Base-by-base conservation (phyloP, 2,329 filamentous ascomycete genomes). In the Hymenotorrendiella dingleyae region DNA sequence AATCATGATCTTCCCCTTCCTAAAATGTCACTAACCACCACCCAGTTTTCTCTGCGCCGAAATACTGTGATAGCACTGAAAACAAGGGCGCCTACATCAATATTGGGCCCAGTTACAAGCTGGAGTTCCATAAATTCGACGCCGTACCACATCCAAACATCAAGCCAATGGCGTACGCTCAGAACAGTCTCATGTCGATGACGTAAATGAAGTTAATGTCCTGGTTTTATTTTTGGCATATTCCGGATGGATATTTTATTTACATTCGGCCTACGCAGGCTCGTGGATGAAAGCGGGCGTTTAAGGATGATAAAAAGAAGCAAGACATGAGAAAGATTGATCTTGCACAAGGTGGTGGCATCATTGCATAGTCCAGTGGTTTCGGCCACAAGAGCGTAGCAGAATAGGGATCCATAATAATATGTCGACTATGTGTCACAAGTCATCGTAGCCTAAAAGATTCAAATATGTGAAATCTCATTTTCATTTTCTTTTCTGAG, bases 1-100 rank as follows among this genome's bases (percentile, higher is more conserved):
- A 65, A 37, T 9, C 33, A 30, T 36, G 22, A 42, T 12, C 19
- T 33, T 22, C 28, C 14, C 14, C 16, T 23, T 35, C 14, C 7
- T 30, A 12, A 21, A 40, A 5, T 7, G 16, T 24, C 3, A 64
- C 53, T 50, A 46, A 46, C 26, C 7, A 36, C 4, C 24, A 24
- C 36, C 21, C 44, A 81, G 93, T 98, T 55, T 98, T 98, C 73
- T 97, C 91, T 29, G 93, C 93, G 20, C 93, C 93, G 28, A 94
- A 82, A 66, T 98, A 98, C 66, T 98, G 93, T 67, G 93, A 98
- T 63, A 88, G 88, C 57, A 97, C 93, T 1, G 91, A 95, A 70
- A 98, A 98, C 69, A 93, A 90, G 70, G 93, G 93, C 52, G 93
- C 93, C 14, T 98, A 94, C 66, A 98, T 98, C 76, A 97, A 98